Evolutionary conservation across 129 eudicot genomes (phyloP).

Genomic region (Solidago caesia): DNA sequence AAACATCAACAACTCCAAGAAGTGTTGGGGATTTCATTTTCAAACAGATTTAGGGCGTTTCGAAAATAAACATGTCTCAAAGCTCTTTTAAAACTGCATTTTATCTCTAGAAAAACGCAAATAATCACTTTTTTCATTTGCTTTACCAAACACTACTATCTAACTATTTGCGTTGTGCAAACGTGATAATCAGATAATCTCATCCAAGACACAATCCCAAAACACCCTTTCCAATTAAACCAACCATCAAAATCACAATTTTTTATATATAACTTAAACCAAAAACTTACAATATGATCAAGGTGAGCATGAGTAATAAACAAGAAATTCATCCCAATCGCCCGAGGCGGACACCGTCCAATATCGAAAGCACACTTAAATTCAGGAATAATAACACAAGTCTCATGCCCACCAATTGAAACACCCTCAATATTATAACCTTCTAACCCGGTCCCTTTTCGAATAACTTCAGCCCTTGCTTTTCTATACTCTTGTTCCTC

Average conservation of each 20-base stretch:
- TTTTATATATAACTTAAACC: background rate
- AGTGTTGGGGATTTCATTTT: too few species aligned
- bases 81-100: background rate
- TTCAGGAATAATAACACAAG: constrained; percentile 86
- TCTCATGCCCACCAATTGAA: constrained; percentile 91
- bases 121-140: too few species aligned
- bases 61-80: background rate
- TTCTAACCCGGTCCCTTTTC: constrained; percentile 59
- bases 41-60: too few species aligned
- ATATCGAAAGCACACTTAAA: constrained; percentile 86
- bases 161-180: too few species aligned
- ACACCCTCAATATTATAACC: constrained; percentile 75
- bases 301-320: constrained; percentile 97
- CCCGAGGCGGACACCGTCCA: constrained; percentile 88
- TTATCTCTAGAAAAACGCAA: too few species aligned
- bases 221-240: background rate
- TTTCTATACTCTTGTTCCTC: constrained; percentile 95
- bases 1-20: background rate
- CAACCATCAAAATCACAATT: background rate
- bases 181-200: too few species aligned
- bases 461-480: constrained; percentile 81
- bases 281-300: constrained; percentile 82
- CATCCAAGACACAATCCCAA: too few species aligned
- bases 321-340: constrained; percentile 81
- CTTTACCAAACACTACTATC: too few species aligned